These are phyloP conservation scores for Malus hybrid DNA, from an alignment of 331 rosid species.

Conservation along the genomic window DNA sequence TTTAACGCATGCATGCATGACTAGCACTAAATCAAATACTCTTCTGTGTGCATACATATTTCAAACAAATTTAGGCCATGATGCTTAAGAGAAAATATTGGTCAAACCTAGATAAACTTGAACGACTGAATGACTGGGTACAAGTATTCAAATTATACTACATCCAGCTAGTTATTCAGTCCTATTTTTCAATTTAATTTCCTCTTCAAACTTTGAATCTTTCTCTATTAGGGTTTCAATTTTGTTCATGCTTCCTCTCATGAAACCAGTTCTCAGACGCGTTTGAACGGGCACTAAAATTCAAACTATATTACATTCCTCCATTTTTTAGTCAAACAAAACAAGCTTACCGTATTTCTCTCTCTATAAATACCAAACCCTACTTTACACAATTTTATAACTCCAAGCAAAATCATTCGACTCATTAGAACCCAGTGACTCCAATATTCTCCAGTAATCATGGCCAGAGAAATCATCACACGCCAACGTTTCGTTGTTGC, in stretches of 20 bases:
- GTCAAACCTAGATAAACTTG: neutral
- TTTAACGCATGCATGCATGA: too few relatives aligned
- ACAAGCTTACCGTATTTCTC: neutral
- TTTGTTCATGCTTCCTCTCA: slow-evolving; percentile 10
- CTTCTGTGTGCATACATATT: neutral
- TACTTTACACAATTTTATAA: neutral
- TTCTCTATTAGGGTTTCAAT: neutral
- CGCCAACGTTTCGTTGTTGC: slow-evolving; percentile 2
- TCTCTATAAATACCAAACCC: slow-evolving; percentile 21
- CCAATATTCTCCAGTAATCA: neutral
- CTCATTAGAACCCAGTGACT: neutral
- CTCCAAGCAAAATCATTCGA: neutral
- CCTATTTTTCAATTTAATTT: neutral
- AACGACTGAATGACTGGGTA: neutral
- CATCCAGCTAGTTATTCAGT: neutral
- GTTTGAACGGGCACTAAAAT: neutral
- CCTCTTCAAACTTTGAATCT: slow-evolving; percentile 1
- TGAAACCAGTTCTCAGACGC: neutral
- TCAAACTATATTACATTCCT: neutral
- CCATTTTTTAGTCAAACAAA: slow-evolving; percentile 4
- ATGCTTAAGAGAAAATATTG: neutral
- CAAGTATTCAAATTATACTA: neutral
- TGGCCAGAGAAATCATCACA: slow-evolving; percentile 15
- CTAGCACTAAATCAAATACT: too few relatives aligned
- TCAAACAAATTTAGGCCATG: neutral